phyloP scores from a whole-genome alignment of 179 eudicot genomes.

The Gypsophila paniculata region DNA sequence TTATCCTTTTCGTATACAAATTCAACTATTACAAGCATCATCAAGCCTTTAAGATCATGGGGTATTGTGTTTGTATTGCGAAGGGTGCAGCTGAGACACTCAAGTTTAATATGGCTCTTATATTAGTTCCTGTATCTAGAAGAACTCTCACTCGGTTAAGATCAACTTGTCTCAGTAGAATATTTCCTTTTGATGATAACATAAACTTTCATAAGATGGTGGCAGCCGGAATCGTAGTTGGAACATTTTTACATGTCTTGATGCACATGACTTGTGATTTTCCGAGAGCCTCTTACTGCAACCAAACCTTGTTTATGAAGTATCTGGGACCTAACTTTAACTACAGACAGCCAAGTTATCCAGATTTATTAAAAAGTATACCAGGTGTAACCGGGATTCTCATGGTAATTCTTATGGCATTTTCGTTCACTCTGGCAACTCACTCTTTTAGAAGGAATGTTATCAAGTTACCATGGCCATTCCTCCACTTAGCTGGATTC shows the following conservation, averaged over 20 bases:
- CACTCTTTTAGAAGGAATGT: conserved; percentile 87
- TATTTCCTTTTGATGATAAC: conserved; percentile 84
- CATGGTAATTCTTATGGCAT: conserved; percentile 67
- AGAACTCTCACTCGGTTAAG: conserved; percentile 75
- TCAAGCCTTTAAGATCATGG: conserved; percentile 54
- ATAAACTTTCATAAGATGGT: conserved; percentile 88
- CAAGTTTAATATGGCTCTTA: conserved; percentile 90
- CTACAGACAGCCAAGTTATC: conserved; percentile 59
- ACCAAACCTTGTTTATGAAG: conserved; percentile 26
- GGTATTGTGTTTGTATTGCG: conserved; percentile 79
- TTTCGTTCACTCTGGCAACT: conserved; percentile 70
- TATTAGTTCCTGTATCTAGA: conserved; percentile 88
- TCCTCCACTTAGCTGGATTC: conserved; percentile 75
- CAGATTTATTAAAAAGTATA: conserved; percentile 41
- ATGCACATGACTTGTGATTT: conserved; percentile 60
- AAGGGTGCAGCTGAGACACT: conserved; percentile 89
- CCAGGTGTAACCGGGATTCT: conserved; percentile 66
- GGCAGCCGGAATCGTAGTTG: conserved; percentile 55
- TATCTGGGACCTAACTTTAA: conserved; percentile 49
- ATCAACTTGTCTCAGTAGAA: conserved; percentile 57
- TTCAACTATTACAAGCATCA: conserved; percentile 35
- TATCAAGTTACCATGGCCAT: conserved; percentile 68
- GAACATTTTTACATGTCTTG: conserved; percentile 50
- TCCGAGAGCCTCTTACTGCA: conserved; percentile 45
- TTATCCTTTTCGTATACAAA: conserved; percentile 55